phyloP scores from a whole-genome alignment of 1,139 yeast genomes.

The Eremothecium gossypii region DNA sequence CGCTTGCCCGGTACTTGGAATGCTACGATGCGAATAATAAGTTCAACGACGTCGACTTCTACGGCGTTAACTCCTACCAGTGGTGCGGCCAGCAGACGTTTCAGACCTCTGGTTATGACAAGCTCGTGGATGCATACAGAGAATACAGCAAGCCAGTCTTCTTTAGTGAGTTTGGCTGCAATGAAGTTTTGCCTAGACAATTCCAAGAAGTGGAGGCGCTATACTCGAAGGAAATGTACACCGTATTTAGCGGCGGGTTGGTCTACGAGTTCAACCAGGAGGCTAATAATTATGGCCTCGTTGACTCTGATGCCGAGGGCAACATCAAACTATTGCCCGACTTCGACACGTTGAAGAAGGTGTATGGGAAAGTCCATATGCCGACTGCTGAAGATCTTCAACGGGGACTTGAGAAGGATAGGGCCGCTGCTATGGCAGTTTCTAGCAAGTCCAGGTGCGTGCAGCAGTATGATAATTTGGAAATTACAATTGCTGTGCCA shows the following conservation, averaged over 20 bases:
- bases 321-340: constrained; percentile 47
- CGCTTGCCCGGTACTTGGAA: constrained; percentile 73
- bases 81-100: constrained; percentile 95
- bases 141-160: constrained; percentile 70
- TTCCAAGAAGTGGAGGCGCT: constrained; percentile 72
- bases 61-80: constrained; percentile 91
- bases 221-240: constrained; percentile 65
- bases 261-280: constrained; percentile 90
- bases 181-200: constrained; percentile 66
- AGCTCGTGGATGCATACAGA: constrained; percentile 60
- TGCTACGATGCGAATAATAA: constrained; percentile 49
- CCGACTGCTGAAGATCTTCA: constrained; percentile 20
- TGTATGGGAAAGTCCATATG: constrained; percentile 33
- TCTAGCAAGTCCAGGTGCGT: constrained; percentile 31
- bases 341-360: constrained; percentile 42
- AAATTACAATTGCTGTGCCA: constrained; percentile 42
- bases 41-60: constrained; percentile 68
- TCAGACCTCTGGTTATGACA: constrained; percentile 70
- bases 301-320: constrained; percentile 49
- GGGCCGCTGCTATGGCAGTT: constrained; percentile 6
- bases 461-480: constrained; percentile 42
- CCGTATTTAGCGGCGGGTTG: constrained; percentile 83
- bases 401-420: constrained; percentile 2
- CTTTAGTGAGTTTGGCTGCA: constrained; percentile 91
- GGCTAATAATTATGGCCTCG: constrained; percentile 81